phyloP scores from a whole-genome alignment of 768 basidiomycete genomes.

The Hygrocybe coccinea region DNA sequence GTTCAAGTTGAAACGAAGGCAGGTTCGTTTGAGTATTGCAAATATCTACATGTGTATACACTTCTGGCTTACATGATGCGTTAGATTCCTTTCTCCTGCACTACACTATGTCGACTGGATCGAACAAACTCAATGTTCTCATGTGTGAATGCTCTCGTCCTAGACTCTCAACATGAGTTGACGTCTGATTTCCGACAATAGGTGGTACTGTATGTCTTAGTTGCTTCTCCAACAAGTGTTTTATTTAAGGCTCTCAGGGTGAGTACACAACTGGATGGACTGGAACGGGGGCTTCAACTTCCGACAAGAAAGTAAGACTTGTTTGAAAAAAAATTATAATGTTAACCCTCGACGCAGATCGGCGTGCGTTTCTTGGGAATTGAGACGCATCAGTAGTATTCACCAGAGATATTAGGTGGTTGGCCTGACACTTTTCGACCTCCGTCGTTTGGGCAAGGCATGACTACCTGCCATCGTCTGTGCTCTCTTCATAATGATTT shows the following conservation, averaged over 20 bases:
- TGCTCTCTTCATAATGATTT: conserved; percentile 15
- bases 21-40: no score
- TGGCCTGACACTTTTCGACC: conserved; percentile 84
- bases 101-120: conserved; percentile 37
- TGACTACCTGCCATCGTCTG: not conserved
- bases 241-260: conserved; percentile 38
- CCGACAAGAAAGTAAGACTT: conserved; percentile 84
- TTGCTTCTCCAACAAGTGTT: not conserved
- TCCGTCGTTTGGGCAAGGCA: conserved; percentile 78
- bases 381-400: conserved; percentile 12
- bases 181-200: conserved; percentile 10
- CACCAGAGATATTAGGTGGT: conserved; percentile 58
- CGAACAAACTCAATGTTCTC: conserved; percentile 58
- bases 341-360: conserved; percentile 41
- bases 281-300: conserved; percentile 84
- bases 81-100: conserved; percentile 4
- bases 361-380: conserved; percentile 44
- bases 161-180: not conserved
- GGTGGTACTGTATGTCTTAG: conserved; percentile 36
- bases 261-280: conserved; percentile 97
- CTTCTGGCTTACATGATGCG: no score
- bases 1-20: no score
- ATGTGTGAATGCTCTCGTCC: conserved; percentile 56
- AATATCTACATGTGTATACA: no score
- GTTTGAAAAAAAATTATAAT: conserved; percentile 3